These are phyloP conservation scores for Xylariaceae sp. DNA, from an alignment of 2,329 filamentous ascomycete species.

Conservation along the genomic window DNA sequence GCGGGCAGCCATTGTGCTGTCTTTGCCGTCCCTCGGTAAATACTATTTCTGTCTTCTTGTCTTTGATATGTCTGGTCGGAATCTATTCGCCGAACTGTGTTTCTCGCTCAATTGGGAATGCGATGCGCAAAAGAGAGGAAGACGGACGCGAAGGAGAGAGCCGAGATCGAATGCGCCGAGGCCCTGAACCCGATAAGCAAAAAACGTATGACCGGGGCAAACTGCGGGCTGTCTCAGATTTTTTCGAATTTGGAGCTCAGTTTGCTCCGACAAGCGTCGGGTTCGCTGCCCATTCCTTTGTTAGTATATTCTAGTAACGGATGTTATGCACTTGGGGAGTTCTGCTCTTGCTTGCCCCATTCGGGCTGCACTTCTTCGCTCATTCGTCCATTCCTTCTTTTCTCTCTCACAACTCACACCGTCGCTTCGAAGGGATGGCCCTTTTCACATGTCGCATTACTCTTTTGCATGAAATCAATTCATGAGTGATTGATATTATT, in stretches of 20 bases:
- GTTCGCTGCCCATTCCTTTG: not conserved
- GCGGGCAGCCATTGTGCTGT: conserved; percentile 11
- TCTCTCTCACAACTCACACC: not conserved
- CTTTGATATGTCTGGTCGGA: not conserved
- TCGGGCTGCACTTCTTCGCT: not conserved
- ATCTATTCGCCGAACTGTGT: not conserved
- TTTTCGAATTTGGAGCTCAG: not conserved
- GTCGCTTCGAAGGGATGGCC: too few species aligned
- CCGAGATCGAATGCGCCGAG: not conserved
- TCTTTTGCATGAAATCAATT: too few species aligned
- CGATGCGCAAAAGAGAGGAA: not conserved
- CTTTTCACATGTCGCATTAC: too few species aligned
- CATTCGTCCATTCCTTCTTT: not conserved
- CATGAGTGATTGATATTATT: too few species aligned
- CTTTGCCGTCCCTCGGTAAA: not conserved
- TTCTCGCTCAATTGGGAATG: not conserved
- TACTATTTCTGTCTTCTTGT: not conserved
- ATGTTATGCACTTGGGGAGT: not conserved
- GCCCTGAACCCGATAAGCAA: not conserved
- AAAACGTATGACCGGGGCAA: not conserved
- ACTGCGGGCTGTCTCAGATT: not conserved
- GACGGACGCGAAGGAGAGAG: not conserved
- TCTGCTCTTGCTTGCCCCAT: not conserved
- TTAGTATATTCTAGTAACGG: not conserved
- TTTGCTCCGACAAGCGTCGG: not conserved